These are phyloP conservation scores for Cytospora leucostoma DNA, from an alignment of 2,329 filamentous ascomycete genomes.

Conservation along the genomic window DNA sequence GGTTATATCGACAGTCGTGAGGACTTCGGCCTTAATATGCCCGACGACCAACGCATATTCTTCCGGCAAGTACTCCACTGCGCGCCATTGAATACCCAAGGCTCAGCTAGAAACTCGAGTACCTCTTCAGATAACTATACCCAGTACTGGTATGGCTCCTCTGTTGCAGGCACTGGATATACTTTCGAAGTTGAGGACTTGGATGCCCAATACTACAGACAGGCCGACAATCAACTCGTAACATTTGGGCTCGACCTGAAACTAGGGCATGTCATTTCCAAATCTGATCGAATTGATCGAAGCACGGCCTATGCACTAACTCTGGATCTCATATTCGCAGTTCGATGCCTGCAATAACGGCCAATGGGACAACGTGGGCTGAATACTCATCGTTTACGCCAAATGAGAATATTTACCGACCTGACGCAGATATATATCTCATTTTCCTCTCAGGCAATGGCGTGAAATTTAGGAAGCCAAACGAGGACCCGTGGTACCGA, in stretches of 20 bases:
- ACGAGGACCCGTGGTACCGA: constrained; percentile 22
- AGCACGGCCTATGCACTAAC: too few species aligned
- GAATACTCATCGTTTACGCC: background rate
- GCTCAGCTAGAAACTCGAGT: background rate
- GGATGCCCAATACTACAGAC: background rate
- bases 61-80: constrained; percentile 1
- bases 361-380: background rate
- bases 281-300: too few species aligned
- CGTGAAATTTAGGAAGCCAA: background rate
- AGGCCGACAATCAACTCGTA: fast-evolving
- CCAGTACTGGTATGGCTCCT: constrained; percentile 7
- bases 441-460: constrained; percentile 20
- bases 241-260: fast-evolving
- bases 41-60: constrained; percentile 22
- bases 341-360: background rate
- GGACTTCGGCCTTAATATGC: constrained; percentile 30
- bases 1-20: constrained; percentile 28
- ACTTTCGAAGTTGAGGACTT: background rate
- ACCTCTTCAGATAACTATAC: constrained; percentile 2
- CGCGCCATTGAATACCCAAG: constrained; percentile 5
- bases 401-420: background rate
- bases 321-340: background rate
- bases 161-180: background rate
- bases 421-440: constrained; percentile 7
- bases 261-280: background rate